Conservation (phyloP, 1,284 basidiomycete species). For the Cryptococcus maquisensis region DNA sequence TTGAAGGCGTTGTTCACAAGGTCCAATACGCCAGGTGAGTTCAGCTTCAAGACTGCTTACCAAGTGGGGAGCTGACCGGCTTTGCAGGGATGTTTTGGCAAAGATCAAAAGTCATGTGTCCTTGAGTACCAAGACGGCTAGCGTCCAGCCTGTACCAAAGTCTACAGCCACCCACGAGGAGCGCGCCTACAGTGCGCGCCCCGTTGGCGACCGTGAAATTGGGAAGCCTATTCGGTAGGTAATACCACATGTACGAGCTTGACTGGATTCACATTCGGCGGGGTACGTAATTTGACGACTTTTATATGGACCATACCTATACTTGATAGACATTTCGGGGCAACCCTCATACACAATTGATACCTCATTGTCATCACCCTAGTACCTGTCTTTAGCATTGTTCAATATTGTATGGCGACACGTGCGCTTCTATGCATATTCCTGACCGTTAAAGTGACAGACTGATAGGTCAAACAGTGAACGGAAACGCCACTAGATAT, state of each 20-base stretch:
- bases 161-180: neutral
- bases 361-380: no score
- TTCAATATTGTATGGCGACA: no score
- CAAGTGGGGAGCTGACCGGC: neutral
- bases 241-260: neutral
- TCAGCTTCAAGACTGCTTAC: neutral
- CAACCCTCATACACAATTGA: neutral
- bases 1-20: slow-evolving; percentile 41
- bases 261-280: no score
- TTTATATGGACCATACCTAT: no score
- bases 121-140: neutral
- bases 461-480: no score
- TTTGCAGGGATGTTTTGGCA: slow-evolving; percentile 26
- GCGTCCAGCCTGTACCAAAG: slow-evolving; percentile 2
- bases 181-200: no score
- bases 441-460: no score
- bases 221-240: slow-evolving; percentile 14
- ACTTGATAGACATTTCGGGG: no score
- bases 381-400: no score
- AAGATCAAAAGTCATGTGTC: slow-evolving; percentile 24
- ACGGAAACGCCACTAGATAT: no score
- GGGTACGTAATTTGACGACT: no score
- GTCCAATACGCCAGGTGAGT: slow-evolving; percentile 42
- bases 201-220: slow-evolving; percentile 12
- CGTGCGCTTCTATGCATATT: no score